phyloP scores from a whole-genome alignment of 495 filamentous ascomycete genomes.

The Trichocladium uniseriatum region DNA sequence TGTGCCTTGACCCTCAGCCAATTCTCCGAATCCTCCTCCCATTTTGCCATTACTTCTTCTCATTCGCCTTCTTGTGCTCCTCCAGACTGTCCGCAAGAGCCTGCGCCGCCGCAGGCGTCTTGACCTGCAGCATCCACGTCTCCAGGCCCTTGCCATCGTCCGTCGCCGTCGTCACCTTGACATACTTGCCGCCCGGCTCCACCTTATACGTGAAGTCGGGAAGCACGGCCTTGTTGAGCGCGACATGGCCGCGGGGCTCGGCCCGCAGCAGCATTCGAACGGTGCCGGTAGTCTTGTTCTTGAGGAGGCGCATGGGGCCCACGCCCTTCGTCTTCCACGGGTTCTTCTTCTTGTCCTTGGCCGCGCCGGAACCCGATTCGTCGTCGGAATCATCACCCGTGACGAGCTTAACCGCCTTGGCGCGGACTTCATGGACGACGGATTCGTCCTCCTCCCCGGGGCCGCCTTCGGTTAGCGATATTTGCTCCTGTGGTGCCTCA shows the following conservation, averaged over 20 bases:
- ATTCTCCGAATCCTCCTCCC: not conserved
- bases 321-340: conserved; percentile 54
- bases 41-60: conserved; percentile 21
- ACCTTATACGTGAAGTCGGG: conserved; percentile 49
- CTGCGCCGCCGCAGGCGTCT: conserved; percentile 38
- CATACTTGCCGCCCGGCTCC: conserved; percentile 35
- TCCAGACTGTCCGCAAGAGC: conserved; percentile 42
- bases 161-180: conserved; percentile 47
- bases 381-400: conserved; percentile 28
- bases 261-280: conserved; percentile 57
- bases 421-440: conserved; percentile 51
- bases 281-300: conserved; percentile 52
- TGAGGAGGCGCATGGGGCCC: conserved; percentile 57
- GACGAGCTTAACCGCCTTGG: conserved; percentile 50
- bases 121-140: conserved; percentile 57
- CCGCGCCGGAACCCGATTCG: conserved; percentile 22
- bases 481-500: conserved; percentile 45
- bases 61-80: conserved; percentile 38
- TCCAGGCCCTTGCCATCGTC: conserved; percentile 44
- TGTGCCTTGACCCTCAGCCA: not conserved
- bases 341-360: conserved; percentile 29
- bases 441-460: conserved; percentile 66
- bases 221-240: conserved; percentile 57
- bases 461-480: conserved; percentile 52
- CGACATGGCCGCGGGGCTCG: conserved; percentile 59